phyloP scores from a whole-genome alignment of 768 basidiomycete species.

The Boletus edulis region DNA sequence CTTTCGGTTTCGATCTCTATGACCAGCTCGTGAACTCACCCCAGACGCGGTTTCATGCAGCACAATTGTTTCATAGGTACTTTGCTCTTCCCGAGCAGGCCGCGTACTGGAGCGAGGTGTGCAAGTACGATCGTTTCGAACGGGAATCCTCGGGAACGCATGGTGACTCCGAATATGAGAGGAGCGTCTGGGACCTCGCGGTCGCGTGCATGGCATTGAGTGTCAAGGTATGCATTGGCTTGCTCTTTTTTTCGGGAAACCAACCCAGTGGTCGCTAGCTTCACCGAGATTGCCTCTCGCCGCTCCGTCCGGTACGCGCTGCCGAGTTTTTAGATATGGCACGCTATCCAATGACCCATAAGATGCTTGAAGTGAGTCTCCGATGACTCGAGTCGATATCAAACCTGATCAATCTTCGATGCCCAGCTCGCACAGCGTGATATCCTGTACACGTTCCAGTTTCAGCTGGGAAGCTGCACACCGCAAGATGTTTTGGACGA shows the following conservation, averaged over 20 bases:
- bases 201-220: constrained; percentile 58
- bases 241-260: background rate
- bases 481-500: constrained; percentile 52
- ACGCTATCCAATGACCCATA: constrained; percentile 42
- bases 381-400: background rate
- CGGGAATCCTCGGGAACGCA: background rate
- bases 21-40: constrained; percentile 54
- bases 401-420: background rate
- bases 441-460: constrained; percentile 46
- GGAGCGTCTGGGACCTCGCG: constrained; percentile 56
- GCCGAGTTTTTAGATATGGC: constrained; percentile 51
- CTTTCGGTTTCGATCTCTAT: constrained; percentile 29
- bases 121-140: background rate
- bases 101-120: constrained; percentile 7
- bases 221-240: constrained; percentile 47
- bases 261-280: constrained; percentile 36
- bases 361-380: constrained; percentile 51
- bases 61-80: constrained; percentile 57
- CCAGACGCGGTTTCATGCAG: constrained; percentile 66
- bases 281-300: constrained; percentile 61
- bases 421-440: constrained; percentile 55
- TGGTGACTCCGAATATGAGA: constrained; percentile 13
- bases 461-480: constrained; percentile 52
- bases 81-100: constrained; percentile 38
- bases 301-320: constrained; percentile 51